These are phyloP conservation scores for Scleromitrula shiraiana DNA, from an alignment of 2,329 filamentous ascomycete species.

Conservation along the genomic window DNA sequence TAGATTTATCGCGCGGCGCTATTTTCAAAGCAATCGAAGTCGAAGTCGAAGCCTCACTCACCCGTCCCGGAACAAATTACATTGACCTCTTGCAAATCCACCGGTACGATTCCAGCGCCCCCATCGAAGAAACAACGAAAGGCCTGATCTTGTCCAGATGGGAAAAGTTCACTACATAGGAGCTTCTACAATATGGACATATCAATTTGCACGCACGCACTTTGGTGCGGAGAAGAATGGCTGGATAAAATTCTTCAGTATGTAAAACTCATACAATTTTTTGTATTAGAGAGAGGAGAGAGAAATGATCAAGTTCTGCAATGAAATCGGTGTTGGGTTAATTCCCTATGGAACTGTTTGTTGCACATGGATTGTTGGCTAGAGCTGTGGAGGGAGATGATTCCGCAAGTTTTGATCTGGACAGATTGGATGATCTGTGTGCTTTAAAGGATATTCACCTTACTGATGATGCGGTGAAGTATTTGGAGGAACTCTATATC, in stretches of 20 bases:
- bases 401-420: slow-evolving; percentile 34
- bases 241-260: slow-evolving; percentile 46
- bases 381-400: no score
- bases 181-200: slow-evolving; percentile 37
- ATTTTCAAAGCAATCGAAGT: slow-evolving; percentile 57
- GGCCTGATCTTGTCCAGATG: slow-evolving; percentile 47
- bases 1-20: slow-evolving; percentile 51
- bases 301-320: slow-evolving; percentile 34
- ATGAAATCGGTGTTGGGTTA: slow-evolving; percentile 34
- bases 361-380: no score
- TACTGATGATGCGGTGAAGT: slow-evolving; percentile 41
- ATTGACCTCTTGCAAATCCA: slow-evolving; percentile 54
- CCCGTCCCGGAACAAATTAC: slow-evolving; percentile 45
- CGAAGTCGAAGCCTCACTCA: slow-evolving; percentile 49
- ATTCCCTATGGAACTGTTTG: slow-evolving; percentile 26
- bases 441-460: slow-evolving; percentile 32
- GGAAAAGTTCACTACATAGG: slow-evolving; percentile 50
- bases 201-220: slow-evolving; percentile 41
- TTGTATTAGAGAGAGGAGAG: slow-evolving; percentile 48
- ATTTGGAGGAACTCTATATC: slow-evolving; percentile 44
- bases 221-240: slow-evolving; percentile 41
- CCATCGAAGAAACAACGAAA: slow-evolving; percentile 50
- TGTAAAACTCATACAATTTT: slow-evolving; percentile 47
- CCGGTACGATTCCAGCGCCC: slow-evolving; percentile 41
- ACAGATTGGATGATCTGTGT: slow-evolving; percentile 45